Conservation (phyloP, 2,329 filamentous ascomycete species). For the Escovopsis sp. region DNA sequence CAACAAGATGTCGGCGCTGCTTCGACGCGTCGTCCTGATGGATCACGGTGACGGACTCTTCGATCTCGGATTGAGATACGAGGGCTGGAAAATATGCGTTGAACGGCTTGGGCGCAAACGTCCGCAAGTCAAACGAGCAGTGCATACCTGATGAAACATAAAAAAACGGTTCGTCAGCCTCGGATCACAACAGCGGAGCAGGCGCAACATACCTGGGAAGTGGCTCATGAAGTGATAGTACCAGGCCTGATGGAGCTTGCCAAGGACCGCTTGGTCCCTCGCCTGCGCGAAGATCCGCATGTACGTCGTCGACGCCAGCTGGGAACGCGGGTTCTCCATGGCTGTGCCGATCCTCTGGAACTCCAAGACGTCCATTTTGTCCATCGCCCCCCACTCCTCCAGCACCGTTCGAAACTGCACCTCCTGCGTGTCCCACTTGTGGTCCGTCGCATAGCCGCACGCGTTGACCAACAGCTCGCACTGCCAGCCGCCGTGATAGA, state of each 20-base stretch:
- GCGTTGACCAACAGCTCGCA: conserved; percentile 29
- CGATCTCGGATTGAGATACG: conserved; percentile 15
- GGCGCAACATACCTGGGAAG: conserved; percentile 14
- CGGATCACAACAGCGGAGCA: background rate
- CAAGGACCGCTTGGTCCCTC: conserved; percentile 13
- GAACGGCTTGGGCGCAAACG: conserved; percentile 16
- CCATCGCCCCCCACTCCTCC: conserved; percentile 19
- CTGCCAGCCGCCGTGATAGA: conserved; percentile 33
- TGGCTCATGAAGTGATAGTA: conserved; percentile 24
- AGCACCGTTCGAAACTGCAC: conserved; percentile 29
- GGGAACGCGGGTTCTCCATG: conserved; percentile 21
- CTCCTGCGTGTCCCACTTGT: conserved; percentile 36
- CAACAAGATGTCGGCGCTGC: conserved; percentile 6
- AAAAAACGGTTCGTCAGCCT: too few relatives aligned
- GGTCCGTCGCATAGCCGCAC: conserved; percentile 29
- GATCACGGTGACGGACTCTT: conserved; percentile 14
- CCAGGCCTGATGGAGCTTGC: conserved; percentile 16
- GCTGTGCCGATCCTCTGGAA: conserved; percentile 26
- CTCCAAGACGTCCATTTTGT: conserved; percentile 34
- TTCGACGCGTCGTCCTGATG: background rate
- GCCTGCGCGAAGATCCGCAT: conserved; percentile 29
- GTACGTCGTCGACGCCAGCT: conserved; percentile 28
- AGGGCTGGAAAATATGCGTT: conserved; percentile 12
- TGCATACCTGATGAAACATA: conserved; percentile 20
- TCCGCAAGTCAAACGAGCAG: conserved; percentile 25